Evolutionary conservation across 352 stramenopile species (phyloP).

Genomic region (Phytophthora constricta): DNA sequence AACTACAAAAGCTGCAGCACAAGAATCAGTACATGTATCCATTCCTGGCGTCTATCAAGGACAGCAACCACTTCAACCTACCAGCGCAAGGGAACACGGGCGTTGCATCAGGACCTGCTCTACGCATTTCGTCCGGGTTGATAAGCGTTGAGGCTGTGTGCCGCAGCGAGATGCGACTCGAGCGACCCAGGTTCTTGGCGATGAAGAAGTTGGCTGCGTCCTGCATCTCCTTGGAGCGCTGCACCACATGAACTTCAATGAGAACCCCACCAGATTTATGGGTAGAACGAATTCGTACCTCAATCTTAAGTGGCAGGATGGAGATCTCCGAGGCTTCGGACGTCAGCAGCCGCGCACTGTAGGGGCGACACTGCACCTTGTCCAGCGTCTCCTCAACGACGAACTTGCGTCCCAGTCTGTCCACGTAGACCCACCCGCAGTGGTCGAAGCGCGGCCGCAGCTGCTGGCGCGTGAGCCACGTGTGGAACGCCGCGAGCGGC

Average conservation of each 20-base stretch:
- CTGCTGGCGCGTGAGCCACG: slow-evolving; percentile 55
- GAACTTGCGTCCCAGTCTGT: slow-evolving; percentile 83
- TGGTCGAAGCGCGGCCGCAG: slow-evolving; percentile 83
- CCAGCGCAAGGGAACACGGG: slow-evolving; percentile 60
- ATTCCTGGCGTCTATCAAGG: too few relatives aligned
- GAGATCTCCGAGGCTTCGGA: slow-evolving; percentile 82
- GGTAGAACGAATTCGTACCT: slow-evolving; percentile 42
- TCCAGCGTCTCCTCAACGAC: slow-evolving; percentile 85
- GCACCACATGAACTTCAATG: slow-evolving; percentile 15
- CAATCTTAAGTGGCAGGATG: slow-evolving; percentile 70
- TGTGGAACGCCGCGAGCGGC: slow-evolving; percentile 75
- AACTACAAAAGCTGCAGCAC: slow-evolving; percentile 57
- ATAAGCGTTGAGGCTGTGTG: slow-evolving; percentile 60
- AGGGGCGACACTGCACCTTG: slow-evolving; percentile 81
- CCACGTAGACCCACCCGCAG: slow-evolving; percentile 82
- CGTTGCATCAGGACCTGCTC: slow-evolving; percentile 1
- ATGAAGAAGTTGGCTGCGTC: slow-evolving; percentile 67
- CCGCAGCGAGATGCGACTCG: slow-evolving; percentile 69
- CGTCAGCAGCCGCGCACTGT: slow-evolving; percentile 75
- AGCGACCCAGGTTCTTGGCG: slow-evolving; percentile 48
- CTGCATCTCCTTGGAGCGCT: slow-evolving; percentile 73
- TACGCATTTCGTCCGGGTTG: slow-evolving; percentile 41
- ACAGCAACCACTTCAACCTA: too few relatives aligned
- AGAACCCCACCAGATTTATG: not conserved
- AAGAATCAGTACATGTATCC: too few relatives aligned